These are phyloP conservation scores for Cryomyces minteri DNA, from an alignment of 495 filamentous ascomycete genomes.

Conservation along the genomic window DNA sequence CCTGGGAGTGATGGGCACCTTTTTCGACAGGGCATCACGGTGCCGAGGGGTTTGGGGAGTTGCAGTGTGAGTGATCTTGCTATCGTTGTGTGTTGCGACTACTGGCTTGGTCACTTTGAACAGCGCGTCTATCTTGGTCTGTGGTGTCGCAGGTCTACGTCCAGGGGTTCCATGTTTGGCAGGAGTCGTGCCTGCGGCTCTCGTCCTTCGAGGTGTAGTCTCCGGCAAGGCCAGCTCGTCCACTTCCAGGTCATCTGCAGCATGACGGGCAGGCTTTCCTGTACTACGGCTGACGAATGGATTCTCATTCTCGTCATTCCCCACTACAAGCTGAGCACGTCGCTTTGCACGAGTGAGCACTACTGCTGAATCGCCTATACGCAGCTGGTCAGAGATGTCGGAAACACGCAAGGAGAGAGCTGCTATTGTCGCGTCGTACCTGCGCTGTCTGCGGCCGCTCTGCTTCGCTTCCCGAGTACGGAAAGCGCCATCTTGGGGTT, in stretches of 20 bases:
- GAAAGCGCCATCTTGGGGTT: too few species aligned
- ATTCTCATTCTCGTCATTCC: slow-evolving; percentile 34
- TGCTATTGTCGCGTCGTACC: too few species aligned
- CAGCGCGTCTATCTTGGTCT: slow-evolving; percentile 15
- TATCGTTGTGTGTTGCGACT: slow-evolving; percentile 7
- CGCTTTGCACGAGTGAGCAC: slow-evolving; percentile 38
- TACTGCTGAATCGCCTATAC: not conserved
- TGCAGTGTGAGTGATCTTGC: slow-evolving; percentile 5
- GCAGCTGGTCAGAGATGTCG: too few species aligned
- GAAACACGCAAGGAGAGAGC: too few species aligned
- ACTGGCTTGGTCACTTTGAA: slow-evolving; percentile 12
- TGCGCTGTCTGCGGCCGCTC: too few species aligned
- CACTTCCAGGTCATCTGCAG: slow-evolving; percentile 14
- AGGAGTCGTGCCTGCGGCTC: slow-evolving; percentile 4
- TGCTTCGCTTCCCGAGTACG: too few species aligned
- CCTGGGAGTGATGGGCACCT: slow-evolving; percentile 45
- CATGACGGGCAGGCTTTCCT: slow-evolving; percentile 3
- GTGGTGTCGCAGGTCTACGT: slow-evolving; percentile 10
- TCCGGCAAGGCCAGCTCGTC: slow-evolving; percentile 12
- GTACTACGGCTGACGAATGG: slow-evolving; percentile 21
- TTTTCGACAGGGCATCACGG: slow-evolving; percentile 42
- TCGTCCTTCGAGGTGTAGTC: not conserved
- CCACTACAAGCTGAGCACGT: slow-evolving; percentile 29
- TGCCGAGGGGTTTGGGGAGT: slow-evolving; percentile 49
- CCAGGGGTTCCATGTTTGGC: slow-evolving; percentile 17